Conservation (phyloP, 129 eudicot genomes). For the Logfia minima region DNA sequence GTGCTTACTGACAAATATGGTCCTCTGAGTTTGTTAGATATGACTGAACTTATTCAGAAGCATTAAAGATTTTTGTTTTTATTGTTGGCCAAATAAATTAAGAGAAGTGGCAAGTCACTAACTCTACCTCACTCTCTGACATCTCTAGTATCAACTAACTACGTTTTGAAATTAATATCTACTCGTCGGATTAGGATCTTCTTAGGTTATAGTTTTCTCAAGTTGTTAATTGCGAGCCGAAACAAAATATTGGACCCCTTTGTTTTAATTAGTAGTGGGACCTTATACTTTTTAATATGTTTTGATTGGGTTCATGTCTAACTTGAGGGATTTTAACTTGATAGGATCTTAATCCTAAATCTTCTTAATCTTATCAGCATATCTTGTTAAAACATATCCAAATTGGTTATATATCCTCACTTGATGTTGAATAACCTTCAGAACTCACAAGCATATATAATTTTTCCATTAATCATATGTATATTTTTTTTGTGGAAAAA, state of each 20-base stretch:
- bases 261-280: neutral
- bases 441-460: neutral
- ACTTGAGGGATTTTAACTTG: neutral
- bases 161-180: neutral
- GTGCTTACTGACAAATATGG: constrained; percentile 19
- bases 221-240: neutral
- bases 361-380: neutral
- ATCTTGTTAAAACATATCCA: constrained; percentile 17
- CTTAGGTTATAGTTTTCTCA: neutral
- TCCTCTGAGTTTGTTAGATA: constrained; percentile 35
- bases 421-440: constrained; percentile 14
- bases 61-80: neutral
- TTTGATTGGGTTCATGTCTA: neutral
- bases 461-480: neutral
- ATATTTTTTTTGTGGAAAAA: neutral
- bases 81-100: constrained; percentile 23
- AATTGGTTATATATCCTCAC: constrained; percentile 1
- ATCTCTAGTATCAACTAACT: constrained; percentile 1
- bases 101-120: constrained; percentile 18
- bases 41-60: constrained; percentile 25
- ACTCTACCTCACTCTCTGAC: constrained; percentile 5
- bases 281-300: neutral
- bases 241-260: neutral
- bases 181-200: neutral
- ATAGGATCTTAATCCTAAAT: neutral